phyloP scores from a whole-genome alignment of 257 asterid species.

The Prunella vulgaris region DNA sequence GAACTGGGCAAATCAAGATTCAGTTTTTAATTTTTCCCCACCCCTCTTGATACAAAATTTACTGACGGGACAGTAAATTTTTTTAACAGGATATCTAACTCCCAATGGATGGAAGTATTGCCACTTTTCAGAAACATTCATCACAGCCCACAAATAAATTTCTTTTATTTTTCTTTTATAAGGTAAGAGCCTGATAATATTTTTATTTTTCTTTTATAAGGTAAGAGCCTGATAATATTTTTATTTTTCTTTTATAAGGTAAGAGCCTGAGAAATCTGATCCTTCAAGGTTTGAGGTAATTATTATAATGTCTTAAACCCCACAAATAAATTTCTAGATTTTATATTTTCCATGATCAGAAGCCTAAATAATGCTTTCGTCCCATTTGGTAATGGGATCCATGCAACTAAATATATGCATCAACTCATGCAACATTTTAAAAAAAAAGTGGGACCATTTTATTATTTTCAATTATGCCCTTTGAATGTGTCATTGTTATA shows the following conservation, averaged over 20 bases:
- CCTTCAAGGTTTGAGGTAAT: constrained; percentile 97
- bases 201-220: too few relatives aligned
- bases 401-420: too few relatives aligned
- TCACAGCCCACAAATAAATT: constrained; percentile 82
- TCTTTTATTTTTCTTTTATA: too few relatives aligned
- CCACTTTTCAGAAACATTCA: constrained; percentile 92
- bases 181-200: too few relatives aligned
- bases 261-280: constrained; percentile 92
- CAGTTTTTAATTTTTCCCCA: background rate
- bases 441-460: too few relatives aligned
- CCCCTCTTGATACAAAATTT: background rate
- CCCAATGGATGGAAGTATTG: constrained; percentile 96
- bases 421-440: too few relatives aligned
- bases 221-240: too few relatives aligned
- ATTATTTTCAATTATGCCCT: too few relatives aligned
- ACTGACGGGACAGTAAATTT: background rate
- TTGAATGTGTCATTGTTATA: too few relatives aligned
- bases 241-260: too few relatives aligned
- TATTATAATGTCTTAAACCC: background rate
- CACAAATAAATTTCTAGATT: background rate
- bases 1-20: background rate
- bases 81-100: constrained; percentile 57
- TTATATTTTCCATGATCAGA: constrained; percentile 3
- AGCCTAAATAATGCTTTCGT: constrained; percentile 55
- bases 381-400: constrained; percentile 96